These are phyloP conservation scores for Articulospora tetracladia DNA, from an alignment of 495 filamentous ascomycete genomes.

Conservation along the genomic window DNA sequence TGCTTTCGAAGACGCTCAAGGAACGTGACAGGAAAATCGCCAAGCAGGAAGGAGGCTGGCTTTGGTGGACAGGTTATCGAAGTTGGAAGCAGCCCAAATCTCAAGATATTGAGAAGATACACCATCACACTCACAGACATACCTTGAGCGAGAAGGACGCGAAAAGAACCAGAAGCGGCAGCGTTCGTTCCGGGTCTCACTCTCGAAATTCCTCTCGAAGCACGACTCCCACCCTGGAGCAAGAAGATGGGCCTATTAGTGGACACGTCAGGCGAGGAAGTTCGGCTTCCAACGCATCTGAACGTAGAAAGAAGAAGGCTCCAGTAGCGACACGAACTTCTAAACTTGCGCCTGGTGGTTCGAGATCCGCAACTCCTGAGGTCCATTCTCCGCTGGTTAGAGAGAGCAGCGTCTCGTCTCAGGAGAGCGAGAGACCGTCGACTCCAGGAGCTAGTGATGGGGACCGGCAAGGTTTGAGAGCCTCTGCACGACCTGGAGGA, in stretches of 20 bases:
- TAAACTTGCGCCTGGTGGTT: constrained; percentile 30
- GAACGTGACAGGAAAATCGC: constrained; percentile 62
- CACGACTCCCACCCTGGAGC: constrained; percentile 18
- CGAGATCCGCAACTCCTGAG: constrained; percentile 47
- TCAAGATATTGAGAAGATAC: constrained; percentile 31
- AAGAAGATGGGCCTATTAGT: constrained; percentile 12
- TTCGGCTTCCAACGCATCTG: constrained; percentile 43
- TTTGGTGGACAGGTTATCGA: constrained; percentile 73
- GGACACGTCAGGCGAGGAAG: constrained; percentile 37
- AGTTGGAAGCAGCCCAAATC: constrained; percentile 41
- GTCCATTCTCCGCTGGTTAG: constrained; percentile 44
- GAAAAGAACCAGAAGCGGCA: constrained; percentile 43
- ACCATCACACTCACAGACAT: constrained; percentile 25
- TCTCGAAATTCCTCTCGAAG: constrained; percentile 42
- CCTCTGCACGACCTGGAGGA: constrained; percentile 11
- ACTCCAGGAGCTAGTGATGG: constrained; percentile 12
- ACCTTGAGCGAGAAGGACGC: constrained; percentile 24
- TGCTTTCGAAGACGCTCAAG: constrained; percentile 64
- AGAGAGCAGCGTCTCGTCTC: constrained; percentile 32
- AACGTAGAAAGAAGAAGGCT: constrained; percentile 33
- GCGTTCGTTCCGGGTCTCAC: constrained; percentile 41
- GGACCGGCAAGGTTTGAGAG: constrained; percentile 11
- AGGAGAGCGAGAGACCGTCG: constrained; percentile 17
- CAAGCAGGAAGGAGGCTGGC: constrained; percentile 67
- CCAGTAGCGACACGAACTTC: constrained; percentile 1